Base-by-base conservation (phyloP, 768 basidiomycete genomes). In the Xerocomus potaroensis region DNA sequence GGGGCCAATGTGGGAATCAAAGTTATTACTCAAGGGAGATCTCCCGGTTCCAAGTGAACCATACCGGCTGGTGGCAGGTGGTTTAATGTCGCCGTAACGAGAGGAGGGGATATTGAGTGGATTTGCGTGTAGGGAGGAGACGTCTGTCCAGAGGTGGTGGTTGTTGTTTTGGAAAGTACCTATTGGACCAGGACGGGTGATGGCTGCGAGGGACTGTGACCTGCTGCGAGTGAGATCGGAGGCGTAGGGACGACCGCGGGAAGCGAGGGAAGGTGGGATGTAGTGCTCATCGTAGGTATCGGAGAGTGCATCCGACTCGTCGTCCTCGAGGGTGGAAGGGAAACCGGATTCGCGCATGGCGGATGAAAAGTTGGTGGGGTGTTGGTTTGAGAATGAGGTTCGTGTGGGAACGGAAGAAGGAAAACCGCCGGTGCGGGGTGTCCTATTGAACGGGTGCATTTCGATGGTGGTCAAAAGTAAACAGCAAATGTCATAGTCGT, bases 241-340 rank as follows among this genome's bases (percentile, higher is more conserved):
- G 4, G 74, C 75, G 57, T 79, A 83, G 11, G 75, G 69, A n/a
- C 84, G 77, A 5, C 83, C 82, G 27, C 83, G 72, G 30, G 67
- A 60, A 23, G 53, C 48, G 35, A n/a, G n/a, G n/a, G n/a, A n/a
- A n/a, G n/a, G n/a, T n/a, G 66, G 48, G 16, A 76, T 61, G 54
- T 69, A 79, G 36, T 68, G 72, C 27, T 83, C 78, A 36, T 84
- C 83, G 57, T 81, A 81, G 36, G 75, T 75, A 59, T 86, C 83
- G 40, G 76, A 78, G 19, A 80, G 66, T 5, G 67, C 68, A 43
- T 86, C 84, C 1, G 77, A 79, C 65, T 90, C 87, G 63, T 90
- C 87, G 55, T 90, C 87, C 68, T 90, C 88, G 55, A 85, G 79
- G 1, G 86, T 90, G 19, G 84, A 87, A 5, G 83, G 76, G 64